These are phyloP conservation scores for Rhizophlyctis rosea DNA, from an alignment of 192 early-diverging fungal species.

Conservation along the genomic window DNA sequence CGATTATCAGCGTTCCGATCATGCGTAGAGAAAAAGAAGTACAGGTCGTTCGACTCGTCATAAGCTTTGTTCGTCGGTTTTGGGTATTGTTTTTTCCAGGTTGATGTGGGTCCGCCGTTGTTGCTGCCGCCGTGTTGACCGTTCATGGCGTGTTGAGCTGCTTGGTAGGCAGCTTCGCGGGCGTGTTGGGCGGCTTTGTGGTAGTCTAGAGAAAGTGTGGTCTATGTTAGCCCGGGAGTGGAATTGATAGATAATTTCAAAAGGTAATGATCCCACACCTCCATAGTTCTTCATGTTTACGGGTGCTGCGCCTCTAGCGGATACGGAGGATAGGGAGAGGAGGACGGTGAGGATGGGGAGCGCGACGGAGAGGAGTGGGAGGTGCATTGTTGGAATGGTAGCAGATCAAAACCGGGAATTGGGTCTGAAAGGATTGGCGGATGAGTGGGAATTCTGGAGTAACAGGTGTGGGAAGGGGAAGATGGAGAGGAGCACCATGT, in stretches of 20 bases:
- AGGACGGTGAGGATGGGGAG: not conserved
- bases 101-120: not conserved
- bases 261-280: too few relatives aligned
- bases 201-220: slow-evolving; percentile 51
- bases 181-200: slow-evolving; percentile 47
- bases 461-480: not conserved
- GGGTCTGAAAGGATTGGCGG: too few relatives aligned
- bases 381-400: too few relatives aligned
- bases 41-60: slow-evolving; percentile 53
- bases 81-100: too few relatives aligned
- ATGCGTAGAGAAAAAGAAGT: slow-evolving; percentile 69
- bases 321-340: not conserved
- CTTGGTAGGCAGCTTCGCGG: too few relatives aligned
- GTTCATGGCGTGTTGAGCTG: slow-evolving; percentile 36
- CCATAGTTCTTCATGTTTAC: too few relatives aligned
- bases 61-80: slow-evolving; percentile 18
- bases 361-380: not conserved
- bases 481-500: not conserved
- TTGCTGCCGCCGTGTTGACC: not conserved
- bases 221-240: slow-evolving; percentile 23
- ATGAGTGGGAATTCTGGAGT: not conserved
- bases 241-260: too few relatives aligned
- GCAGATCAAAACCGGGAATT: too few relatives aligned
- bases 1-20: slow-evolving; percentile 69
- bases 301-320: not conserved